phyloP scores from a whole-genome alignment of 176 grass and related monocot genomes.

The Thinopyrum elongatum region DNA sequence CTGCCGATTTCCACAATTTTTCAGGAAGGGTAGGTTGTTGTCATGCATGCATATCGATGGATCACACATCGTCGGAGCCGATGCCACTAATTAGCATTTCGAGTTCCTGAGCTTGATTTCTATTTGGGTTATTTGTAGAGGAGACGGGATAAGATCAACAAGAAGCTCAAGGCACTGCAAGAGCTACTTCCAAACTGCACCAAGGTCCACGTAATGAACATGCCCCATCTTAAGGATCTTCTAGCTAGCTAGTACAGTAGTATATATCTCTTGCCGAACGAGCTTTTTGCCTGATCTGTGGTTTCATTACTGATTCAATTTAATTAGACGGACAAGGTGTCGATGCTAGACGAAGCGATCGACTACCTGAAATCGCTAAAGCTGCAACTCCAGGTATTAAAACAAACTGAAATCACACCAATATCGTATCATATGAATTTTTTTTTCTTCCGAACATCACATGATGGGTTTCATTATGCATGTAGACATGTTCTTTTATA shows the following conservation, averaged over 20 bases:
- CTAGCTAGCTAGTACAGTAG: background rate
- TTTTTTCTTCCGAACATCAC: no score
- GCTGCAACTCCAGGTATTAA: conserved; percentile 66
- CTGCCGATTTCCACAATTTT: conserved; percentile 76
- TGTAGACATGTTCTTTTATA: background rate
- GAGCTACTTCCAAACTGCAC: conserved; percentile 77
- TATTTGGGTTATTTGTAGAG: conserved; percentile 31
- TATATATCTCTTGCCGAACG: background rate
- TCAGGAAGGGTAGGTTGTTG: conserved; percentile 57
- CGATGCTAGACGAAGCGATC: conserved; percentile 80
- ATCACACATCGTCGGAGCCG: background rate
- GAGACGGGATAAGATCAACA: conserved; percentile 81
- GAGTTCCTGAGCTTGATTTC: background rate
- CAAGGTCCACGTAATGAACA: conserved; percentile 45
- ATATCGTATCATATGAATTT: conserved; percentile 38
- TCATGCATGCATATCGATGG: background rate
- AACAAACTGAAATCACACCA: background rate
- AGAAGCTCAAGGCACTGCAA: conserved; percentile 77
- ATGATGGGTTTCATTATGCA: background rate
- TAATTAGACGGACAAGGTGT: conserved; percentile 75
- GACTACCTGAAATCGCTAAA: conserved; percentile 80
- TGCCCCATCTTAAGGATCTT: background rate
- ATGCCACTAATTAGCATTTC: background rate
- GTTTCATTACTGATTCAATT: conserved; percentile 14
- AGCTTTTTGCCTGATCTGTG: background rate